phyloP scores from a whole-genome alignment of 1,284 basidiomycete genomes.

The Earliella scabrosa region DNA sequence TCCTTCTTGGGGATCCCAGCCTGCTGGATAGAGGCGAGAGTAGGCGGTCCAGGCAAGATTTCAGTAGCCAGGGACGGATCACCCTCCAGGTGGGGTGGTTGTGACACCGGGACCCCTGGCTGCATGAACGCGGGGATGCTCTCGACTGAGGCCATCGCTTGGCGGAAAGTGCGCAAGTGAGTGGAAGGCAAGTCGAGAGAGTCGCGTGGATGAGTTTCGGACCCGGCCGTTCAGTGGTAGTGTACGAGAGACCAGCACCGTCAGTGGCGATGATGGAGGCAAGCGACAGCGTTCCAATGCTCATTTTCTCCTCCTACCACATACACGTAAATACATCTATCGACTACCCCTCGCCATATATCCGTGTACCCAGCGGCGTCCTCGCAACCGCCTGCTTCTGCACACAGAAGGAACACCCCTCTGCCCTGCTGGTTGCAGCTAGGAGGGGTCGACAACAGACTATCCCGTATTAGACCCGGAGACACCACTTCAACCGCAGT shows the following conservation, averaged over 20 bases:
- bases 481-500: too few relatives aligned
- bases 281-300: constrained; percentile 23
- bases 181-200: constrained; percentile 7
- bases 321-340: constrained; percentile 10
- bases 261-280: constrained; percentile 27
- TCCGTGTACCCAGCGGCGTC: not conserved
- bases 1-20: constrained; percentile 64
- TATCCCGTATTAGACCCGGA: too few relatives aligned
- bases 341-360: not conserved
- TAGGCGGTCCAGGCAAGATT: constrained; percentile 82
- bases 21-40: constrained; percentile 69
- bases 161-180: constrained; percentile 13
- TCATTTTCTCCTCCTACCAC: constrained; percentile 3
- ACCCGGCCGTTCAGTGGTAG: constrained; percentile 4
- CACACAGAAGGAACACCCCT: not conserved
- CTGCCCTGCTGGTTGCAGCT: too few relatives aligned
- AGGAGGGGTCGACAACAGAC: too few relatives aligned
- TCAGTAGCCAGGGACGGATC: constrained; percentile 79
- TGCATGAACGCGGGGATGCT: constrained; percentile 69
- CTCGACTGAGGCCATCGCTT: constrained; percentile 57
- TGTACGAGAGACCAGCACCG: constrained; percentile 20
- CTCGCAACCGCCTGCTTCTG: not conserved
- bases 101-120: constrained; percentile 68
- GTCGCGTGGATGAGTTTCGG: constrained; percentile 8
- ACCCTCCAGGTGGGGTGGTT: constrained; percentile 79